Evolutionary conservation across 2,329 filamentous ascomycete species (phyloP), one percentile per base, ranked within the genome.

Genomic region (Colletotrichum sp.): DNA sequence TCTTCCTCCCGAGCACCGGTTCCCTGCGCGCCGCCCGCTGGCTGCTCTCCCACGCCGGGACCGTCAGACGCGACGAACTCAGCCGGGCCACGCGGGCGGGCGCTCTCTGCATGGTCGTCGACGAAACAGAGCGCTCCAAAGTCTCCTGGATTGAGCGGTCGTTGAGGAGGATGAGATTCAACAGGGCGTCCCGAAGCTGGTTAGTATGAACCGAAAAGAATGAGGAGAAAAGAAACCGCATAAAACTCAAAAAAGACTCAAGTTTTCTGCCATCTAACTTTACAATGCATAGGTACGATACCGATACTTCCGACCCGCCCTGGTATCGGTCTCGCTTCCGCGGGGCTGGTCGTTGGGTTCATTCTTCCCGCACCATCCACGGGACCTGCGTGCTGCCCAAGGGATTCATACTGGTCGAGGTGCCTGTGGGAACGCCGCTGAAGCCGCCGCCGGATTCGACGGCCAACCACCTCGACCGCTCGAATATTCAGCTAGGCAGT

Each of bases 101-200:
- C 0, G 79, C 79, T 5, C 69, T 81, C 12, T 80, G 79, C 56
- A 78, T 79, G 74, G 76, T 80, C 13, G 76, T 78, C 32, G 70
- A 65, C 64, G 70, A 75, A 28, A 68, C 74, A 5, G 58, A 75
- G 15, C 65, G 74, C 12, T 69, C 58, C 39, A 69, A 75, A 27
- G 64, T 75, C 27, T 75, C 70, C 12, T 75, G 70, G 74, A 73
- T 75, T 8, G 70, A 75, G 36, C 30, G 39, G 25, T 69, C 70
- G 12, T 15, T 75, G 8, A 65, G 64, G 48, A 73, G 74, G 28
- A 75, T 69, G 70, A 75, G 65, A 36, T 74, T 75, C 27, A 32
- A 73, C 6, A 73, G 74, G 56, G 64, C 70, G 6, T 70, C 67
- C 30, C 56, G 62, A 61, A 75, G 74, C 58, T 75, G 64, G 74